Evolutionary conservation across 371 early-diverging fungal genomes (phyloP).

Genomic region (Basidiobolus meristosporus): DNA sequence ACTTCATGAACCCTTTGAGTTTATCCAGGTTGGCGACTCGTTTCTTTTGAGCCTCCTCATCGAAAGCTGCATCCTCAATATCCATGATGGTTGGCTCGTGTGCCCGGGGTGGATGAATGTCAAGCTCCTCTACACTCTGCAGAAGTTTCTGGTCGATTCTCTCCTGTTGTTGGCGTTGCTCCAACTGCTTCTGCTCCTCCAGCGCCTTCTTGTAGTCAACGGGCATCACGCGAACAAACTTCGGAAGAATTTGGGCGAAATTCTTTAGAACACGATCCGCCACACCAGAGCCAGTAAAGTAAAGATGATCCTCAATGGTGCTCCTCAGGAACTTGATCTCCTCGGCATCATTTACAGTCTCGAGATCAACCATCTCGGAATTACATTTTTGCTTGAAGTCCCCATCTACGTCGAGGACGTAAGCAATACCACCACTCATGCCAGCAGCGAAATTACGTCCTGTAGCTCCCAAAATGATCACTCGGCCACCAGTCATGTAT

Average conservation of each 20-base stretch:
- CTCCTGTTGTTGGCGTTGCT: background rate
- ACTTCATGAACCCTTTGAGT: slow-evolving; percentile 83
- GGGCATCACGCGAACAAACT: slow-evolving; percentile 90
- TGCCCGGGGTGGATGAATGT: slow-evolving; percentile 1
- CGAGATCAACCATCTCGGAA: slow-evolving; percentile 76
- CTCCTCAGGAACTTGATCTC: slow-evolving; percentile 57
- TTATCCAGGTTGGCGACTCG: slow-evolving; percentile 50
- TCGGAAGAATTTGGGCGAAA: slow-evolving; percentile 46
- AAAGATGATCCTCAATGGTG: slow-evolving; percentile 60
- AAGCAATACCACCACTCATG: slow-evolving; percentile 89
- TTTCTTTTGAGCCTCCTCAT: slow-evolving; percentile 41
- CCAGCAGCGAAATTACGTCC: slow-evolving; percentile 93
- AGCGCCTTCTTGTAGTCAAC: slow-evolving; percentile 70
- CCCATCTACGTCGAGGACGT: slow-evolving; percentile 42
- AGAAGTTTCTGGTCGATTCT: slow-evolving; percentile 5
- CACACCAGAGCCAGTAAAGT: slow-evolving; percentile 63
- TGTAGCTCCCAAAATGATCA: slow-evolving; percentile 59
- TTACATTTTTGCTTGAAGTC: slow-evolving; percentile 53
- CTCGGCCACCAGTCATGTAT: slow-evolving; percentile 92
- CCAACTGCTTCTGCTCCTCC: slow-evolving; percentile 21
- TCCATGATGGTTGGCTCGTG: slow-evolving; percentile 47
- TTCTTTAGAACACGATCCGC: slow-evolving; percentile 54
- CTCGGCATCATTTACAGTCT: slow-evolving; percentile 50
- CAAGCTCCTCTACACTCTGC: slow-evolving; percentile 5
- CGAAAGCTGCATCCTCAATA: slow-evolving; percentile 73